These are phyloP conservation scores for Fusarium graminum DNA, from an alignment of 2,329 filamentous ascomycete species.

Conservation along the genomic window DNA sequence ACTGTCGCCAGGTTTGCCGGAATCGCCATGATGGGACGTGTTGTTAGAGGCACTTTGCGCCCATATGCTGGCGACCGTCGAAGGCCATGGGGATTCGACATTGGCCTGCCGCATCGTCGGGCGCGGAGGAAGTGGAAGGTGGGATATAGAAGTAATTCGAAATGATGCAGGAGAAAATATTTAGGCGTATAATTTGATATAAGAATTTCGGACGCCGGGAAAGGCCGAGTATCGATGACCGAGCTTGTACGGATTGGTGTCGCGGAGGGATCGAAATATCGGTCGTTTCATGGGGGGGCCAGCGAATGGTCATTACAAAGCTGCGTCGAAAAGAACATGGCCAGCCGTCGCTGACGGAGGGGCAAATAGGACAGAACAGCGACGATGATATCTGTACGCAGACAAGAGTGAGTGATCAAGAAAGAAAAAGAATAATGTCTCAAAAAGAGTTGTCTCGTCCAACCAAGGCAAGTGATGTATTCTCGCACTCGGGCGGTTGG, in stretches of 20 bases:
- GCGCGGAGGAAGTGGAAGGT: conserved; percentile 35
- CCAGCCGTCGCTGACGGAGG: conserved; percentile 39
- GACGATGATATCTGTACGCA: neutral
- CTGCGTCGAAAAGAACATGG: conserved; percentile 42
- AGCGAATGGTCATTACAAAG: conserved; percentile 41
- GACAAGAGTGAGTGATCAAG: conserved; percentile 2
- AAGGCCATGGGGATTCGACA: conserved; percentile 45
- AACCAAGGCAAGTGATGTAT: conserved; percentile 29
- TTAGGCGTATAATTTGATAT: conserved; percentile 19
- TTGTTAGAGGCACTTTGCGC: conserved; percentile 28
- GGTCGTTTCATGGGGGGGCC: conserved; percentile 46
- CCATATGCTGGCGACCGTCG: conserved; percentile 38
- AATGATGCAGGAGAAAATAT: conserved; percentile 15
- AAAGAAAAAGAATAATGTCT: conserved; percentile 26
- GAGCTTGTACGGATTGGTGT: conserved; percentile 33
- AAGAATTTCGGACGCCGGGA: neutral
- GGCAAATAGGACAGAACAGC: conserved; percentile 1
- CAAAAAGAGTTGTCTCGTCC: conserved; percentile 7
- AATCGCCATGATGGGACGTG: conserved; percentile 34
- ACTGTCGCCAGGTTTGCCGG: conserved; percentile 59
- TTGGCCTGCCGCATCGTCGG: conserved; percentile 47
- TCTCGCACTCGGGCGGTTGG: conserved; percentile 30
- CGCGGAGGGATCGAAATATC: conserved; percentile 32
- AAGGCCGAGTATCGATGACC: conserved; percentile 26
- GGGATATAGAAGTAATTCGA: conserved; percentile 32